Evolutionary conservation across 352 stramenopile species (phyloP).

Genomic region (Phytopythium oedochilum): DNA sequence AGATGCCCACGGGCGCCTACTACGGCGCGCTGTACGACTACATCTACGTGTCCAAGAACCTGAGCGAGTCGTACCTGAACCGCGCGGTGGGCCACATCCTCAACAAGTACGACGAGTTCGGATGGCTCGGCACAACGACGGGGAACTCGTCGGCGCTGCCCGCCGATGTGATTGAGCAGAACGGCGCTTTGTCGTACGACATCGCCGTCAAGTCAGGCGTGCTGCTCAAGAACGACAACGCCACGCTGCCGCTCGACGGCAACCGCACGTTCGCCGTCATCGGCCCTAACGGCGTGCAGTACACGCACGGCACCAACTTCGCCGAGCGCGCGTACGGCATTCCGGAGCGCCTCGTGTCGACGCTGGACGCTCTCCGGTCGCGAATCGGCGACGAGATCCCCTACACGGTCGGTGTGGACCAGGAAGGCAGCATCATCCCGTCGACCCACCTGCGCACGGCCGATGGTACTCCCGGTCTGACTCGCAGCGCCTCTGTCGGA

Average conservation of each 20-base stretch:
- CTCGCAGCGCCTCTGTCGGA: slow-evolving; percentile 13
- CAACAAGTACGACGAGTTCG: slow-evolving; percentile 29
- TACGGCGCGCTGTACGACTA: slow-evolving; percentile 28
- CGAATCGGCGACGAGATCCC: slow-evolving; percentile 19
- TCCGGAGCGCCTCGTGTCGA: slow-evolving; percentile 19
- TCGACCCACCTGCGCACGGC: slow-evolving; percentile 24
- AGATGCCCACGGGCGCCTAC: slow-evolving; percentile 25
- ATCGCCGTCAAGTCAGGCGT: slow-evolving; percentile 28
- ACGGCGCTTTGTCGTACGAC: slow-evolving; percentile 23
- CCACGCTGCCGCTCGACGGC: slow-evolving; percentile 13
- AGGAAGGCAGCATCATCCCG: slow-evolving; percentile 22
- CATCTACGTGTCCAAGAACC: slow-evolving; percentile 26
- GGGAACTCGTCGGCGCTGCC: slow-evolving; percentile 17
- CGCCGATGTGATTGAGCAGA: slow-evolving; percentile 15
- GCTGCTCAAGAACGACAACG: slow-evolving; percentile 25
- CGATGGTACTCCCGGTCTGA: slow-evolving; percentile 16
- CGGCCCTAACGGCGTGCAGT: slow-evolving; percentile 26
- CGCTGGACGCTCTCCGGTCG: slow-evolving; percentile 17
- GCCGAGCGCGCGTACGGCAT: slow-evolving; percentile 24
- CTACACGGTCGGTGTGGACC: slow-evolving; percentile 19
- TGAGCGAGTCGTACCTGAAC: slow-evolving; percentile 29
- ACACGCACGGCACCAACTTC: slow-evolving; percentile 29
- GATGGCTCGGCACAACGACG: slow-evolving; percentile 18
- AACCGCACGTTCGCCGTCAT: slow-evolving; percentile 20
- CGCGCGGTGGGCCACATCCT: slow-evolving; percentile 23